Conservation (phyloP, 169 alveolate species). For the Neospora caninum region DNA sequence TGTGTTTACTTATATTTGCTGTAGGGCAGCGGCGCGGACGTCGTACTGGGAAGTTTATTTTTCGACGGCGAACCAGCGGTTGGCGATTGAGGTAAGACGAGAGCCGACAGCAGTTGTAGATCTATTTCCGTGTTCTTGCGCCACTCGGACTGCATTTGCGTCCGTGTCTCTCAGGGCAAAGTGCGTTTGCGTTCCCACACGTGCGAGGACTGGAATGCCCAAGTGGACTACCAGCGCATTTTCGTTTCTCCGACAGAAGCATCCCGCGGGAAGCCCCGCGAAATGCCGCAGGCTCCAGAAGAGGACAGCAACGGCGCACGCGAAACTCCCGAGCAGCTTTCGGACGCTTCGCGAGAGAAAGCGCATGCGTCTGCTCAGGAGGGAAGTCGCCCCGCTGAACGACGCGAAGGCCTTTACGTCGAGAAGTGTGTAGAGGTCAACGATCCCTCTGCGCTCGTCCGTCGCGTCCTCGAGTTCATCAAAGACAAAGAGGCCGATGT, state of each 20-base stretch:
- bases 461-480: not conserved
- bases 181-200: constrained; percentile 23
- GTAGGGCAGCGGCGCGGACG: constrained; percentile 32
- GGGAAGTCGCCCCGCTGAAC: not conserved
- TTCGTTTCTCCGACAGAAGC: not conserved
- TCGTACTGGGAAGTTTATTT: not conserved
- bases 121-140: not conserved
- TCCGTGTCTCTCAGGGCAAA: not conserved
- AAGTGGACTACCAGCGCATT: not conserved
- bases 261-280: not conserved
- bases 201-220: constrained; percentile 24
- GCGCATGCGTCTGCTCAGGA: not conserved
- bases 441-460: not conserved
- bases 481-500: not conserved
- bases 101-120: not conserved
- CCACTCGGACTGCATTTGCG: not conserved
- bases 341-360: not conserved
- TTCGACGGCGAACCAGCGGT: not conserved
- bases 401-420: not conserved
- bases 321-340: not conserved
- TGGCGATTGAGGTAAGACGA: not conserved
- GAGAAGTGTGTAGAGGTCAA: not conserved
- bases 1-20: no score
- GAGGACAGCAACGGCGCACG: not conserved
- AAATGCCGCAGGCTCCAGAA: not conserved